Evolutionary conservation across 441 rosid genomes (phyloP).

Genomic region (Dalechampia spathulata): DNA sequence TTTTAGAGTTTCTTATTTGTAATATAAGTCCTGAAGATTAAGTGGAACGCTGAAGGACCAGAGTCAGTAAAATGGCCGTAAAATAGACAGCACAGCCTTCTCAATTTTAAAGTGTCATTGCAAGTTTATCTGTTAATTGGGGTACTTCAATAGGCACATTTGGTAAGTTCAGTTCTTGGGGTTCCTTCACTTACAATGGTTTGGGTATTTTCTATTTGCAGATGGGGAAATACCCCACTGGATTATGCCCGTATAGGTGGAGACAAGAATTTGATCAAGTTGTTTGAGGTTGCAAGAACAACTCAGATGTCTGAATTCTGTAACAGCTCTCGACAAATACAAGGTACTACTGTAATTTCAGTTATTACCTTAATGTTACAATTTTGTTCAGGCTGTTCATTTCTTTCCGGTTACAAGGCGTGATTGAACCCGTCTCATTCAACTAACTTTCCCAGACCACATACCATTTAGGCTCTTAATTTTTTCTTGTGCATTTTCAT

Average conservation of each 20-base stretch:
- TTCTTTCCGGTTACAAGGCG: too few relatives aligned
- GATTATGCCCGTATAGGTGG: slow-evolving; percentile 54
- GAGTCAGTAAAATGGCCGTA: too few relatives aligned
- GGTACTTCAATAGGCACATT: too few relatives aligned
- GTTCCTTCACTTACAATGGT: not conserved
- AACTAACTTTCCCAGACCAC: too few relatives aligned
- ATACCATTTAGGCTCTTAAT: too few relatives aligned
- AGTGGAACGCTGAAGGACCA: too few relatives aligned
- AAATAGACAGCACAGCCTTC: too few relatives aligned
- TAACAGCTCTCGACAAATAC: slow-evolving; percentile 19
- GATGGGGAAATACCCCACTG: slow-evolving; percentile 82
- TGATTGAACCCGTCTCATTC: too few relatives aligned
- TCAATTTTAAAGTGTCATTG: not conserved
- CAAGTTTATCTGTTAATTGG: not conserved
- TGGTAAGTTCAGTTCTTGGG: not conserved
- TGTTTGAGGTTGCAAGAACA: slow-evolving; percentile 55
- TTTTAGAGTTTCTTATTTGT: too few relatives aligned
- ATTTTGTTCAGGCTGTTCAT: too few relatives aligned
- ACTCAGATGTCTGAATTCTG: slow-evolving; percentile 41
- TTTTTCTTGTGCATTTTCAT: too few relatives aligned
- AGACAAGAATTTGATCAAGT: slow-evolving; percentile 46
- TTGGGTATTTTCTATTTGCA: slow-evolving; percentile 14
- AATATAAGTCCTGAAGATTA: too few relatives aligned
- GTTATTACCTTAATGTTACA: not conserved
- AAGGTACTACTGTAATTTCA: slow-evolving; percentile 22